Evolutionary conservation across 129 eudicot genomes (phyloP), one percentile per base, ranked within the genome.

Genomic region (Chrysanthemum lavandulifolium): DNA sequence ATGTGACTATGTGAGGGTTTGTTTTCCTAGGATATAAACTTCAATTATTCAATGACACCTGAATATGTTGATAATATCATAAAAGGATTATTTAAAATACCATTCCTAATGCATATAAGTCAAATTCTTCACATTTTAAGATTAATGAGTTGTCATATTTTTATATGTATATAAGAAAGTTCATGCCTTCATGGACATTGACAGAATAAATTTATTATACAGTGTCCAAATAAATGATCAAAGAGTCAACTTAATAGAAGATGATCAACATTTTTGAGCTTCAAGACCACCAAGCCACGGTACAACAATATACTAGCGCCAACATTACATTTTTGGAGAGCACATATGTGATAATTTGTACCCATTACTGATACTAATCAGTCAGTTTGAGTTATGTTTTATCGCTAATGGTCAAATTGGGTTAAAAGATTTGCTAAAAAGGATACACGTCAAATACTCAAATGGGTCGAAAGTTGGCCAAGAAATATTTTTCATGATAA

Each of bases 51-150:
- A 57, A 45, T 25, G 14, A 13, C 73, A 80, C 58, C 79, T 19
- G 59, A 7, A 51, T 68, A 61, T 68, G 67, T 49, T 67, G 67
- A 79, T 15, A 72, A 53, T 53, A 53, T 53, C 18, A 53, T 53
- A n/a, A 13, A 16, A 1, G 47, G 47, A 40, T 40, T 53, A 10
- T 6, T 14, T 53, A 53, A 13, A 16, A 14, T 53, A 53, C n/a
- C 8, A 14, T 14, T 16, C 2, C 47, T 40, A 40, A 40, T 40
- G 47, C 7, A 53, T 53, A 13, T 53, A 53, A 16, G 58, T 53
- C 58, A 58, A 58, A 8, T 19, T 58, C 25, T 19, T 58, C 63
- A 58, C 19, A 58, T n/a, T 27, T 61, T 4, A 10, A 61, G 66
- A 61, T 61, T 13, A 13, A 18, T 10, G 33, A 25, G 33, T 29